Conservation (phyloP, 495 filamentous ascomycete species). For the Annulohypoxylon maeteangense region DNA sequence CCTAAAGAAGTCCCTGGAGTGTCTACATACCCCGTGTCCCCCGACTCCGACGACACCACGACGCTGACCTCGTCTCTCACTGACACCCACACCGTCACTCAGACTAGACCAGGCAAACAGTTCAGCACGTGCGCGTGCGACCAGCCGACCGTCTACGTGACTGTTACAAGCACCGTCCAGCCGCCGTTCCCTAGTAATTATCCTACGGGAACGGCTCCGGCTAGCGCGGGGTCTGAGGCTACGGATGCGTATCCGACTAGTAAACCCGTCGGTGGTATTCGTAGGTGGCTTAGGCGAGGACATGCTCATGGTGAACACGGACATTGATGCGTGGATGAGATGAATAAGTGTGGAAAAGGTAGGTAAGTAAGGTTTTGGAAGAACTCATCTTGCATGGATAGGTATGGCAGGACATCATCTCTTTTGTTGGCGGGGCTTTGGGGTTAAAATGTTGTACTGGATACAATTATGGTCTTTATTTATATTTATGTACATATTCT, state of each 20-base stretch:
- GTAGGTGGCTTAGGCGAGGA: constrained; percentile 44
- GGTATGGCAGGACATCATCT: neutral
- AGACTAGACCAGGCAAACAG: neutral
- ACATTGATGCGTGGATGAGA: neutral
- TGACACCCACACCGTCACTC: constrained; percentile 18
- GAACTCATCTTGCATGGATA: constrained; percentile 14
- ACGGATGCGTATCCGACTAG: constrained; percentile 17
- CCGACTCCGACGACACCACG: neutral
- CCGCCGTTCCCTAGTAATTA: constrained; percentile 40
- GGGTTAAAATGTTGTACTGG: constrained; percentile 1
- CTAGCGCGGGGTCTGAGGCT: constrained; percentile 1
- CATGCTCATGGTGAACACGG: constrained; percentile 29
- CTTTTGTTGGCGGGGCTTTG: constrained; percentile 3
- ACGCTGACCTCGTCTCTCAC: constrained; percentile 22
- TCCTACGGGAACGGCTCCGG: constrained; percentile 27
- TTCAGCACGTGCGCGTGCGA: constrained; percentile 29
- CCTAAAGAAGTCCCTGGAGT: constrained; percentile 14
- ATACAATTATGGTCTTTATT: constrained; percentile 7
- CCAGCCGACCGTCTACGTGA: constrained; percentile 44
- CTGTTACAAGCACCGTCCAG: constrained; percentile 46
- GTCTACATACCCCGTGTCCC: neutral
- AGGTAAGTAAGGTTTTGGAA: neutral
- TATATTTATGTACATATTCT: constrained; percentile 6
- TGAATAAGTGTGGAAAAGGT: neutral
- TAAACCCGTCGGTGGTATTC: constrained; percentile 20